Evolutionary conservation across 805 yeast genomes (phyloP), one percentile per base, ranked within the genome.

Genomic region (Hanseniaspora pseudoguilliermondii): DNA sequence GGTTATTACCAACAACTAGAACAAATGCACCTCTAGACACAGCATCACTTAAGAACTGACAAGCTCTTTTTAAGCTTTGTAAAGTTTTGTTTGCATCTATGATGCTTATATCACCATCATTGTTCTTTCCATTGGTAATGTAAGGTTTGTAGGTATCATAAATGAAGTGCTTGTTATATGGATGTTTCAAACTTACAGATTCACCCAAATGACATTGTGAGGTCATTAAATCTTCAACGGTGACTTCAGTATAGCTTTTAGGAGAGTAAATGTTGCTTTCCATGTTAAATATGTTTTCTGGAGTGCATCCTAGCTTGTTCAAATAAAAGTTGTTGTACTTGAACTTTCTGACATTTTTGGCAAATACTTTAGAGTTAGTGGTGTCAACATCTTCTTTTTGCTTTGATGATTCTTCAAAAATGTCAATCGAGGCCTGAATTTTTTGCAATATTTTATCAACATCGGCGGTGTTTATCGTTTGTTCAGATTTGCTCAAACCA

Each of bases 201-300:
- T 91, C 97, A 32, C 98, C 98, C 61, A 93, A 73, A 69, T 93
- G 98, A 47, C 91, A 91, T 53, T 96, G 97, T 0, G 97, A 87
- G 3, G 96, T 91, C 69, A 91, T 68, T 54, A 93, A 75, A 57
- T 81, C 81, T 34, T 87, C 73, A 39, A 89, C 73, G 2, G 91
- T 76, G 13, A 86, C 66, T 57, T 85, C 79, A 23, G 76, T 69
- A 23, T 80, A 72, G 15, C 73, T 62, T 38, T 77, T 72, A 18
- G 96, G 95, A 25, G 73, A 70, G 47, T 74, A 72, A 34, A 83
- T 73, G 58, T 85, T 85, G 59, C 77, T 74, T 64, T 82, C 81
- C 18, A 96, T 95, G 54, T 71, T 69, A 66, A 86, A 88, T 7
- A 85, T 82, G 39, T 56, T 47, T 25, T 41, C 42, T 20, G 51